phyloP scores from a whole-genome alignment of 352 stramenopile genomes.

The Pythium biforme region DNA sequence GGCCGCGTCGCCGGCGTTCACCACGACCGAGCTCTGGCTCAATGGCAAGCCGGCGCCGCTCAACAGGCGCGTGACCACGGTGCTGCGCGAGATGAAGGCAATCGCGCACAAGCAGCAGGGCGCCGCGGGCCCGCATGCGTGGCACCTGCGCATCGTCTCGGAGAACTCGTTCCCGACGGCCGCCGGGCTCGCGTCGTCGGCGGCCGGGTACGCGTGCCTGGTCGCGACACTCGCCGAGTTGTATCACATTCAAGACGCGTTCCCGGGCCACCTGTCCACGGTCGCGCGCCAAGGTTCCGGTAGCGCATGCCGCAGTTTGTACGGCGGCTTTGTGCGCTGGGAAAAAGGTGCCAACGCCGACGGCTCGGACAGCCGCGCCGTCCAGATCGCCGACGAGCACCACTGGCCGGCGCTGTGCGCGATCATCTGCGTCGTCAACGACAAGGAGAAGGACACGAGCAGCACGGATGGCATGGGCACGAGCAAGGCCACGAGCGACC shows the following conservation, averaged over 20 bases:
- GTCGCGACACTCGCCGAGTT: conserved; percentile 90
- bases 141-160: conserved; percentile 92
- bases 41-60: conserved; percentile 90
- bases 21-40: conserved; percentile 93
- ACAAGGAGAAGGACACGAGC: conserved; percentile 96
- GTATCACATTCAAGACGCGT: conserved; percentile 86
- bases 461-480: conserved; percentile 96
- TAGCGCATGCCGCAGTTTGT: conserved; percentile 94
- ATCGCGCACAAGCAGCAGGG: conserved; percentile 29
- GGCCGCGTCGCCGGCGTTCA: conserved; percentile 64
- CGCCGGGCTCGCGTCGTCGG: conserved; percentile 96
- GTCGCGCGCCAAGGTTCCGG: conserved; percentile 96
- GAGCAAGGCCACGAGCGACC: conserved; percentile 90
- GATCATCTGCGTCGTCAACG: conserved; percentile 96
- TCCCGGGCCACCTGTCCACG: conserved; percentile 86
- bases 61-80: conserved; percentile 79
- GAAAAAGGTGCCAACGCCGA: conserved; percentile 81
- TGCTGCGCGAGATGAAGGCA: conserved; percentile 66
- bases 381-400: conserved; percentile 80
- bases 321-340: conserved; percentile 98
- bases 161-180: conserved; percentile 99
- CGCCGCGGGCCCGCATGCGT: conserved; percentile 15
- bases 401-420: conserved; percentile 95
- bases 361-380: conserved; percentile 63
- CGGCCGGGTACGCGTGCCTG: conserved; percentile 95